Evolutionary conservation across 306 rosid genomes (phyloP).

Genomic region (Prunus salicina): DNA sequence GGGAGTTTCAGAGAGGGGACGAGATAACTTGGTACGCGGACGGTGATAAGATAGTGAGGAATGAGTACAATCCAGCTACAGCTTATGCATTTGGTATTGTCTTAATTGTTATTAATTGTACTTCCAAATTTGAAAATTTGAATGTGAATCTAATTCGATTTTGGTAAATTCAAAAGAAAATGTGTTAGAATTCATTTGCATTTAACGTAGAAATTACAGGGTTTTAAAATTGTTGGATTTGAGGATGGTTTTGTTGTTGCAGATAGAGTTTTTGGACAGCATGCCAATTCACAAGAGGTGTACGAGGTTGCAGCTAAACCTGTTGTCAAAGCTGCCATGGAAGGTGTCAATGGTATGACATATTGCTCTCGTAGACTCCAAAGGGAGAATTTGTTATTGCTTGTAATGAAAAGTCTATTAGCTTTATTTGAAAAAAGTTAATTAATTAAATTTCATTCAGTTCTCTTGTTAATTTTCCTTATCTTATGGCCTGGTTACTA

Average conservation of each 20-base stretch:
- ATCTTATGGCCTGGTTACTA: neutral
- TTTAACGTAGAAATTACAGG: slow-evolving; percentile 16
- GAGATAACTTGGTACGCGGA: slow-evolving; percentile 96
- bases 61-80: slow-evolving; percentile 83
- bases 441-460: neutral
- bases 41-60: slow-evolving; percentile 89
- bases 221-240: slow-evolving; percentile 29
- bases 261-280: slow-evolving; percentile 96
- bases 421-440: neutral
- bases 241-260: slow-evolving; percentile 38
- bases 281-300: slow-evolving; percentile 75
- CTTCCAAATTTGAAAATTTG: slow-evolving; percentile 18
- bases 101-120: neutral
- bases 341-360: slow-evolving; percentile 84
- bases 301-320: slow-evolving; percentile 98
- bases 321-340: slow-evolving; percentile 97
- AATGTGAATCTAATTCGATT: slow-evolving; percentile 12
- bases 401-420: neutral
- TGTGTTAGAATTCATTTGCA: neutral
- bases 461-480: slow-evolving; percentile 7
- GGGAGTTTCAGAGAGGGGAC: slow-evolving; percentile 93
- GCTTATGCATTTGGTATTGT: slow-evolving; percentile 94
- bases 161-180: slow-evolving; percentile 8
- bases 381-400: neutral
- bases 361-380: neutral